A percentile compares a stretch with the other conserved stretches of the same genome.
phyloP scores from a whole-genome alignment of 495 filamentous ascomycete genomes.

The Talaromyces liani region DNA sequence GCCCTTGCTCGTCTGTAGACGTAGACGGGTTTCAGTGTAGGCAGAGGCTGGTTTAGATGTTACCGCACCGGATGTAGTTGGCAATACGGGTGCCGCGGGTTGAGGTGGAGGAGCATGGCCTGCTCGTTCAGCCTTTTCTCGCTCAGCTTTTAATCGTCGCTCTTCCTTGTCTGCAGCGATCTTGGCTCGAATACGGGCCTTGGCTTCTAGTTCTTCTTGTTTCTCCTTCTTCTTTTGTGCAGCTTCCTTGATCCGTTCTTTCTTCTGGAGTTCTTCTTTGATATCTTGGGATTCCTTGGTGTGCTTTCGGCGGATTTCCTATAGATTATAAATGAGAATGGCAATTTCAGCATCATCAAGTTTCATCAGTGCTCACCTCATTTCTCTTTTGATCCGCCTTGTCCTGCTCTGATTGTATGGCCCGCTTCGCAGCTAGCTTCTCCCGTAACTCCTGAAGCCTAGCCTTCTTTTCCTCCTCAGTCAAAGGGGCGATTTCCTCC shows the following conservation, averaged over 20 bases:
- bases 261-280: conserved; percentile 77
- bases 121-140: conserved; percentile 74
- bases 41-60: conserved; percentile 51
- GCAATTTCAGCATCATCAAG: background rate
- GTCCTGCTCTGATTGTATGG: conserved; percentile 61
- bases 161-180: conserved; percentile 89
- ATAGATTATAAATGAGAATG: conserved; percentile 2
- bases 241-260: conserved; percentile 86
- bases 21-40: conserved; percentile 73
- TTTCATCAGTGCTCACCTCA: conserved; percentile 47
- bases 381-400: conserved; percentile 84
- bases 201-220: conserved; percentile 75
- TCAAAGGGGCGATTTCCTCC: conserved; percentile 83
- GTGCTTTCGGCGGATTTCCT: conserved; percentile 83
- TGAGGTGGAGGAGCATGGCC: conserved; percentile 52
- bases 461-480: conserved; percentile 81
- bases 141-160: conserved; percentile 71
- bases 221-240: conserved; percentile 80
- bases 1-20: conserved; percentile 68
- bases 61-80: conserved; percentile 33
- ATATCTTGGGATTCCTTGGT: conserved; percentile 70
- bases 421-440: conserved; percentile 66
- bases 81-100: conserved; percentile 26
- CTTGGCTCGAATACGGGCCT: conserved; percentile 79
- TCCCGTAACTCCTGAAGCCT: conserved; percentile 66